Evolutionary conservation across 1,284 basidiomycete species (phyloP), one percentile per base, ranked within the genome.

Genomic region (Tylopilus sp.): DNA sequence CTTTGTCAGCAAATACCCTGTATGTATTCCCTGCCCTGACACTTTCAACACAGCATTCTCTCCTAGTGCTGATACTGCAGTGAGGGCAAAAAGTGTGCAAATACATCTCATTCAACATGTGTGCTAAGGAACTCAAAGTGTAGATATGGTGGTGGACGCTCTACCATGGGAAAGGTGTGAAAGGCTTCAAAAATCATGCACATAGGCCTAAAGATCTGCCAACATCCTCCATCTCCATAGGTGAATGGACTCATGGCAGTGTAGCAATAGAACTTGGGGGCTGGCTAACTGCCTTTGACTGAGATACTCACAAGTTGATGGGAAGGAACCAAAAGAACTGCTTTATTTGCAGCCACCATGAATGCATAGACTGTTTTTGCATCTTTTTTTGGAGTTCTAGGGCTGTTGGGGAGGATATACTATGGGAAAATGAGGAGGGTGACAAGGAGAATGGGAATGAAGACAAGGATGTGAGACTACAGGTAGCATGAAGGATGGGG

Each of bases 21-120:
- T 93, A 98, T 76, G 88, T 90, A 19, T 97, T 99, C 74, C 91
- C 97, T 67, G 81, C 95, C 18, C 80, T 95, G 15, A 86, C 94
- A 3, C 82, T 95, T 24, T 93, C 94, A 0, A 90, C 92, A 0
- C 82, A 97, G 38, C 91, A 97, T 74, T 87, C 90, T 4, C 86
- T 99, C 3, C 97, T 97, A 0, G 89, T 89, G 2, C 97, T 97
- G 1, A 95, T 98, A 3, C 83, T 87, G 2, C 85, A 95, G 47
- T 86, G 83, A 5, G 85, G 86, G 3, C 97, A 98, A 77, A 95
- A 93, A 74, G 82, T 95, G 24, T 89, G 81, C 78, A 95, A 95
- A 77, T 92, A 93, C 2, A 83, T 85, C 22, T 94, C 91, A 77
- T 94, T 95, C 71, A 87, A 89, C 26, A 79, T 79, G 53, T 79